A percentile compares a stretch with the other conserved stretches of the same genome.
Evolutionary conservation across 306 rosid genomes (phyloP).

Genomic region (Malus sieversii): DNA sequence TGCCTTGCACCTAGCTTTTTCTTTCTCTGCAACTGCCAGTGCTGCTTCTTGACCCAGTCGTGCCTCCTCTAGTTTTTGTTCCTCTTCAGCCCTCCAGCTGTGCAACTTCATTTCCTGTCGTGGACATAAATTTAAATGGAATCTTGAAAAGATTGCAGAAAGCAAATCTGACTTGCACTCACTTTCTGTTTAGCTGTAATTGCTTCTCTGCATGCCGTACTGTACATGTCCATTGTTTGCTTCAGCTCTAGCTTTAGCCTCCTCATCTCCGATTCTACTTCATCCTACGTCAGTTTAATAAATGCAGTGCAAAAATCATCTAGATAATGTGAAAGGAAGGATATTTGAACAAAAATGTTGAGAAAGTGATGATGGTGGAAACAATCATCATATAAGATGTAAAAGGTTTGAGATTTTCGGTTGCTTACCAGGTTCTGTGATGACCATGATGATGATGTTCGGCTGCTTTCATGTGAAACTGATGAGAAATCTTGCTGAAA

Average conservation of each 20-base stretch:
- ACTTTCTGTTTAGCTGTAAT: constrained; percentile 72
- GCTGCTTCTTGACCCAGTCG: constrained; percentile 64
- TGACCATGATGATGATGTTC: constrained; percentile 55
- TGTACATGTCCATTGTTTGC: constrained; percentile 91
- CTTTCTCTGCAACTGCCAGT: constrained; percentile 64
- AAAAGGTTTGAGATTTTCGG: background rate
- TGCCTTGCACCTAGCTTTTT: constrained; percentile 62
- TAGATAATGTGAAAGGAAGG: background rate
- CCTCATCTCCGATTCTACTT: constrained; percentile 76
- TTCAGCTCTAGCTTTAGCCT: constrained; percentile 83
- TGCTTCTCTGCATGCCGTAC: constrained; percentile 71
- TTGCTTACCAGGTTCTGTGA: constrained; percentile 53
- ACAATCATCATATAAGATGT: background rate
- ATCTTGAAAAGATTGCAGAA: background rate
- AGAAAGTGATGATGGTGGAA: background rate
- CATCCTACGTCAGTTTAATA: constrained; percentile 40
- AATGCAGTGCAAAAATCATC: background rate
- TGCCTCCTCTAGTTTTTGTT: constrained; percentile 59
- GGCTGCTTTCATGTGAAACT: constrained; percentile 41
- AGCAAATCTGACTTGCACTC: background rate
- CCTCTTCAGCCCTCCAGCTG: constrained; percentile 54
- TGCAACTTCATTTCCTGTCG: constrained; percentile 52
- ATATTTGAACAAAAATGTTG: background rate
- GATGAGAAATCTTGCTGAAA: constrained; percentile 36
- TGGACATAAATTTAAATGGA: background rate